Conservation (phyloP, 108 stramenopile genomes). For the Seminavis robusta region DNA sequence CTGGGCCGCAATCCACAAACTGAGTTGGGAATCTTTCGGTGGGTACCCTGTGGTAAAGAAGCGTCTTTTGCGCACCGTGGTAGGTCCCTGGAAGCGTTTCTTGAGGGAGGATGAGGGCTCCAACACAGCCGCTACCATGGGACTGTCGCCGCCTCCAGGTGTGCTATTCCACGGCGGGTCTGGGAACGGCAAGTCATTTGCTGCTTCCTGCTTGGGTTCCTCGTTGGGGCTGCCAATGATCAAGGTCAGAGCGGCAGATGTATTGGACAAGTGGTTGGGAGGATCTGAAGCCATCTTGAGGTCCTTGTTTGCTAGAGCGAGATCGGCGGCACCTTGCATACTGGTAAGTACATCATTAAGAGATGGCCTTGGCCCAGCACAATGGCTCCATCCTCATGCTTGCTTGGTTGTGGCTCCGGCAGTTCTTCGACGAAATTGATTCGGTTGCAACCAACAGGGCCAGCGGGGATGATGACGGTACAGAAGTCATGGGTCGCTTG, state of each 20-base stretch:
- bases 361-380: no score
- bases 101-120: slow-evolving; percentile 6
- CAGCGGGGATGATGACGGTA: slow-evolving; percentile 53
- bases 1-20: slow-evolving; percentile 14
- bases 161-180: slow-evolving; percentile 78
- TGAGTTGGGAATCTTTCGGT: slow-evolving; percentile 50
- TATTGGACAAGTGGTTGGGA: slow-evolving; percentile 96
- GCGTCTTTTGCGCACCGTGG: slow-evolving; percentile 64
- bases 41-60: slow-evolving; percentile 61
- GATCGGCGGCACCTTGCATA: slow-evolving; percentile 89
- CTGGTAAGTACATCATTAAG: no score
- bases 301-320: slow-evolving; percentile 77
- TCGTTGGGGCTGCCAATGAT: slow-evolving; percentile 61
- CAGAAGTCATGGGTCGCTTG: slow-evolving; percentile 53
- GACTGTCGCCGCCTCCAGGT: slow-evolving; percentile 62
- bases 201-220: slow-evolving; percentile 67
- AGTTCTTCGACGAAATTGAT: slow-evolving; percentile 98
- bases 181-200: slow-evolving; percentile 70
- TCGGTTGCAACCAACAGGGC: slow-evolving; percentile 86
- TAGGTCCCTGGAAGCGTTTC: slow-evolving; percentile 67
- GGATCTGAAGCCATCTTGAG: slow-evolving; percentile 93
- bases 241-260: slow-evolving; percentile 77
- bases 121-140: slow-evolving; percentile 10
- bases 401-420: no score
- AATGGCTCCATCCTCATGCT: no score